A percentile compares a stretch with the other conserved stretches of the same genome.
These are phyloP conservation scores for Bromus sterilis DNA, from an alignment of 176 grass and related monocot species.

Conservation along the genomic window DNA sequence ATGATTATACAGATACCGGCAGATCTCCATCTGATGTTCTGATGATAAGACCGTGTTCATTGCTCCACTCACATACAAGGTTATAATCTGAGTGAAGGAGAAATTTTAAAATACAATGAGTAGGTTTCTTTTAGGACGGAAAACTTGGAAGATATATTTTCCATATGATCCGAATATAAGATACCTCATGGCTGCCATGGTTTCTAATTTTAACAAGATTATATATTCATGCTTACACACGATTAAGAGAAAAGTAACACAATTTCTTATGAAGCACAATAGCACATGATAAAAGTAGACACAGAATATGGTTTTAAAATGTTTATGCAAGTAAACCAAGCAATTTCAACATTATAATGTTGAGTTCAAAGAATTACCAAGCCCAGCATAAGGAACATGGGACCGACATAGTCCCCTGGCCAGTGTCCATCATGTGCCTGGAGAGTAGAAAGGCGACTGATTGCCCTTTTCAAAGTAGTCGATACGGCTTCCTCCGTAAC, in stretches of 20 bases:
- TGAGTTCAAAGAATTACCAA: conserved; percentile 44
- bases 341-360: background rate
- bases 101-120: conserved; percentile 12
- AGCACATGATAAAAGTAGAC: too few species aligned
- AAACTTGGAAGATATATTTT: background rate
- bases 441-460: conserved; percentile 51
- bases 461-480: conserved; percentile 54
- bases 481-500: conserved; percentile 50
- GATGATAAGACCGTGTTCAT: conserved; percentile 52
- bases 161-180: too few species aligned
- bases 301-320: too few species aligned
- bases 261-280: too few species aligned
- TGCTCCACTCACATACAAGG: conserved; percentile 56
- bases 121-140: background rate
- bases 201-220: too few species aligned
- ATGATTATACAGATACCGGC: conserved; percentile 85
- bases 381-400: conserved; percentile 82
- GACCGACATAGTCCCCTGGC: conserved; percentile 77
- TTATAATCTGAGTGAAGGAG: conserved; percentile 54
- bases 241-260: too few species aligned
- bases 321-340: too few species aligned
- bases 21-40: conserved; percentile 74
- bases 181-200: too few species aligned
- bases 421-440: conserved; percentile 88
- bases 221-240: too few species aligned